A percentile compares a stretch with the other conserved stretches of the same genome.
These are phyloP conservation scores for Madurella fahalii DNA, from an alignment of 2,329 filamentous ascomycete species.

Conservation along the genomic window DNA sequence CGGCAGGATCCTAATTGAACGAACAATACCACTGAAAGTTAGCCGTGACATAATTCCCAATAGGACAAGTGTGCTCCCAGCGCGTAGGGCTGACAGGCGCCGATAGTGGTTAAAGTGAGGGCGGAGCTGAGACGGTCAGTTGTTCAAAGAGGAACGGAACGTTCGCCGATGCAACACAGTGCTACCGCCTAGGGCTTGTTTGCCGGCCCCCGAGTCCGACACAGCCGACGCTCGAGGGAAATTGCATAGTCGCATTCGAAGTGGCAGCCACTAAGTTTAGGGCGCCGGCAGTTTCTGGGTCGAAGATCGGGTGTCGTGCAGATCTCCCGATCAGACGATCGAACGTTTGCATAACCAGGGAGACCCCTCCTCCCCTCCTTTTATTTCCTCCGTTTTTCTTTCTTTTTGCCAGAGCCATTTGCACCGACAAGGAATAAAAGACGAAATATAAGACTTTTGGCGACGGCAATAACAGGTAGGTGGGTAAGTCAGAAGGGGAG, in stretches of 20 bases:
- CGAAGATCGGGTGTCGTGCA: neutral
- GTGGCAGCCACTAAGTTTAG: neutral
- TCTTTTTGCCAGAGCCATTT: too few species aligned
- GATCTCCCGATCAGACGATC: neutral
- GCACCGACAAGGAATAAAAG: too few species aligned
- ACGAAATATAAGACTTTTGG: too few species aligned
- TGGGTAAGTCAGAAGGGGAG: too few species aligned
- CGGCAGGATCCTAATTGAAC: slow-evolving; percentile 35
- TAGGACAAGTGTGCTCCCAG: neutral
- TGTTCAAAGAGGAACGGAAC: neutral
- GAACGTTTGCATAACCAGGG: too few species aligned
- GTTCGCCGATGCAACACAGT: neutral
- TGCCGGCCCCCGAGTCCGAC: neutral
- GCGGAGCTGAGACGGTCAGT: too few species aligned
- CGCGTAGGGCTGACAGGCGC: neutral
- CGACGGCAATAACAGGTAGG: too few species aligned
- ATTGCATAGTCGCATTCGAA: slow-evolving; percentile 13
- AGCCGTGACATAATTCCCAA: neutral
- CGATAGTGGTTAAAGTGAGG: too few species aligned
- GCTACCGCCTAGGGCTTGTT: neutral
- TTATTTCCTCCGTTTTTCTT: too few species aligned
- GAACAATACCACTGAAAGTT: slow-evolving; percentile 23
- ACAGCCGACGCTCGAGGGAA: neutral
- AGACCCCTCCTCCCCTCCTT: too few species aligned
- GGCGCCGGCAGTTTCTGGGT: neutral